A percentile compares a stretch with the other conserved stretches of the same genome.
Evolutionary conservation across 2,329 filamentous ascomycete genomes (phyloP).

Genomic region (Trichoderma sp.): DNA sequence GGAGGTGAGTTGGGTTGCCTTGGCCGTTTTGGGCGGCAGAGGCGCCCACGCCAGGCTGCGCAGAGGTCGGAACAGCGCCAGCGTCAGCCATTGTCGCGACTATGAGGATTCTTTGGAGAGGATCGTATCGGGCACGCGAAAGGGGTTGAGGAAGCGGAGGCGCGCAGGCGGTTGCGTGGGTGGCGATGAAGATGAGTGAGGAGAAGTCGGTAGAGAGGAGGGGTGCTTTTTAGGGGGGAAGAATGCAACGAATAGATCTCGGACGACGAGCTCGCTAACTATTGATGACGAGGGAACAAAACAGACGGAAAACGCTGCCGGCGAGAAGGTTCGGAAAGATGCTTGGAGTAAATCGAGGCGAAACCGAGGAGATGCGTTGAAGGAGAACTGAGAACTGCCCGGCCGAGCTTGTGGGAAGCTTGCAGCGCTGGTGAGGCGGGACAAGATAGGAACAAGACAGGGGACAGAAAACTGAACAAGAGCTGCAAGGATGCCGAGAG

Average conservation of each 20-base stretch:
- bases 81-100: constrained; percentile 71
- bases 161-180: constrained; percentile 18
- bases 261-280: constrained; percentile 12
- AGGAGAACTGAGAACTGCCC: neutral
- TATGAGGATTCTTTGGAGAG: neutral
- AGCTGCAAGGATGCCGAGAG: constrained; percentile 4
- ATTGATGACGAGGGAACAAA: neutral
- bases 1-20: constrained; percentile 73
- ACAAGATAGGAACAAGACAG: constrained; percentile 10
- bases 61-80: constrained; percentile 58
- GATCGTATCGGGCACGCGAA: constrained; percentile 5
- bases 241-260: constrained; percentile 7
- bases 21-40: constrained; percentile 72
- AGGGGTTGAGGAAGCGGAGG: neutral
- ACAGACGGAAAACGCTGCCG: neutral
- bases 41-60: constrained; percentile 62
- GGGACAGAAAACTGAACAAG: constrained; percentile 19
- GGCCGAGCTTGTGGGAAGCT: constrained; percentile 6
- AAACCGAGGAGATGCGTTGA: neutral
- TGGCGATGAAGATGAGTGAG: constrained; percentile 4
- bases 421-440: constrained; percentile 15
- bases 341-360: neutral
- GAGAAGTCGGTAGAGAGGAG: constrained; percentile 20
- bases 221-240: constrained; percentile 4
- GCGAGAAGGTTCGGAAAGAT: neutral